Evolutionary conservation across 2,329 filamentous ascomycete species (phyloP), one percentile per base, ranked within the genome.

Genomic region (Dryadomyces sulphureus): DNA sequence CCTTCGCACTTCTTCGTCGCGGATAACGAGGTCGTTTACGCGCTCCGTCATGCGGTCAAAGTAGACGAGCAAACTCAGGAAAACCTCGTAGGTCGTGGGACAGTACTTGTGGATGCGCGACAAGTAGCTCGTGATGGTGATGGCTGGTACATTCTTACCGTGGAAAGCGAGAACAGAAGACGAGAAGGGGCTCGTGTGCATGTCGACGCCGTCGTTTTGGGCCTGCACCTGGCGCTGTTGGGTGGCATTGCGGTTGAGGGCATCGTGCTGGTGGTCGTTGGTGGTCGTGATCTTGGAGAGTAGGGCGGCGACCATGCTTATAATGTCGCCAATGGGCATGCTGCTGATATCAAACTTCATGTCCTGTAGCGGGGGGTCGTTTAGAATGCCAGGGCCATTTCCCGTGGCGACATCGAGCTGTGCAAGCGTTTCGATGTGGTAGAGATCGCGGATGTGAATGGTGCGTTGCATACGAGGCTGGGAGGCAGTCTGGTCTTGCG

Each of bases 31-130:
- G 39, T 83, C 81, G 59, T 96, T 96, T 49, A 96, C 88, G 48
- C 87, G 77, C 61, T 96, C 92, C 38, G 90, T 95, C 92, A 98
- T 98, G 51, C 92, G 84, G 61, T 98, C 92, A 64, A 98, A 98
- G 64, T 96, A 98, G 27, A 98, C 89, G 46, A 98, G 67, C 56
- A 98, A 65, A 59, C 89, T 95, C 49, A 98, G 67, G 59, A 98
- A 98, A 0, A 98, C 92, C 63, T 98, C 92, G 60, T 94, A 98
- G 1, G 92, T 96, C 6, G 92, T 96, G 0, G 92, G 92, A 58
- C 92, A 98, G 65, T 98, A 98, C 66, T 95, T 95, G 66, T 98
- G 90, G 60, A 98, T 96, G 49, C 92, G 81, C 56, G 82, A 90
- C 45, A 98, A 68, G 57, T 98, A 98, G 70, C 88, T 96, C 50